These are phyloP conservation scores for Leishmania braziliensis DNA, from an alignment of 208 protist species.

Conservation along the genomic window DNA sequence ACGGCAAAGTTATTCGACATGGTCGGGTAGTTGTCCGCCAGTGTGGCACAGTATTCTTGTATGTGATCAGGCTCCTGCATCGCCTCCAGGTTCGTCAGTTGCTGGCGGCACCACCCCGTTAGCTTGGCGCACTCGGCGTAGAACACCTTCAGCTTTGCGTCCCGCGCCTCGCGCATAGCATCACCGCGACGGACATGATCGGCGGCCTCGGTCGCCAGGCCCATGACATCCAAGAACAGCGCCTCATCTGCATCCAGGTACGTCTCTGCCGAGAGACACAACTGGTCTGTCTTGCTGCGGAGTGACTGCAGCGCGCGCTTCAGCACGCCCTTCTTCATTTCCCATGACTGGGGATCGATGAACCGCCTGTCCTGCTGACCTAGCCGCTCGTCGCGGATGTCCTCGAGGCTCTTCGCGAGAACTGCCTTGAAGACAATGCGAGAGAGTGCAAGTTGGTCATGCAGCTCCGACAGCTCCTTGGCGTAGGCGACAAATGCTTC, in stretches of 20 bases:
- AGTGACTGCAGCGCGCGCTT: constrained; percentile 27
- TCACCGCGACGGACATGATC: constrained; percentile 40
- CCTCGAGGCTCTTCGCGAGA: constrained; percentile 41
- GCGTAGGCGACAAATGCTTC: constrained; percentile 30
- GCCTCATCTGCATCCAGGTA: constrained; percentile 38
- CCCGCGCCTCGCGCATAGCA: constrained; percentile 35
- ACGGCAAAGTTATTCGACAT: constrained; percentile 85
- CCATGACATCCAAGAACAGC: constrained; percentile 45
- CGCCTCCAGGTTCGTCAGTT: constrained; percentile 85
- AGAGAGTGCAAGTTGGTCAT: constrained; percentile 50
- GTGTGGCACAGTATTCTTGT: constrained; percentile 83
- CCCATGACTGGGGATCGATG: constrained; percentile 44
- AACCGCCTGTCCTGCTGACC: constrained; percentile 52
- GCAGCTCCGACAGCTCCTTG: constrained; percentile 58
- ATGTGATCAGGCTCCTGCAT: constrained; percentile 87
- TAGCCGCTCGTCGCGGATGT: constrained; percentile 54
- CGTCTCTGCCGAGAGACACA: constrained; percentile 12
- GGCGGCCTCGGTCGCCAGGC: constrained; percentile 38
- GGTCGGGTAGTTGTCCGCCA: constrained; percentile 76
- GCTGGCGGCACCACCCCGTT: constrained; percentile 82
- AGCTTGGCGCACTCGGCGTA: constrained; percentile 66
- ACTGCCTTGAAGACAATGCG: constrained; percentile 48
- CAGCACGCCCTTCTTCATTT: constrained; percentile 31
- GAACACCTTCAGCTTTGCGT: constrained; percentile 50
- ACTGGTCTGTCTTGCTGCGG: constrained; percentile 23